Evolutionary conservation across 768 basidiomycete species (phyloP), one percentile per base, ranked within the genome.

Genomic region (Rhodotorula sphaerocarpa): DNA sequence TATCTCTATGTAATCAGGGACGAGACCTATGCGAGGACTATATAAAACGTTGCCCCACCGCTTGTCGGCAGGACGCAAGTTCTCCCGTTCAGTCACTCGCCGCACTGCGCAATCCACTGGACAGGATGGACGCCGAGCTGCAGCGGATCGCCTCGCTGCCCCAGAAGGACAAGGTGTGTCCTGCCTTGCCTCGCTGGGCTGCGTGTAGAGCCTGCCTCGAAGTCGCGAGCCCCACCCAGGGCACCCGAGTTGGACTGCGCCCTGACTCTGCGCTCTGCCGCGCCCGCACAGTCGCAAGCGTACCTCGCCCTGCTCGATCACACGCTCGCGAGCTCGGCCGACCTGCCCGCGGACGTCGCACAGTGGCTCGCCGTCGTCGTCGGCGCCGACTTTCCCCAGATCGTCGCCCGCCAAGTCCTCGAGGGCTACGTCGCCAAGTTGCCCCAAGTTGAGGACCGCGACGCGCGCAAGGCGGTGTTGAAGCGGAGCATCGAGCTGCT

Each of bases 351-450:
- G 20, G 30, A 60, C 46, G 52, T 68, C 45, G 20, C 27, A 28
- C 34, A 21, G 33, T 68, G 58, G 58, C 63, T 69, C 39, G 44
- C 39, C 7, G 46, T 50, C 39, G 51, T 69, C 46, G 27, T 51
- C 27, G 43, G 47, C 9, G 4, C 55, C 47, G 62, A 61, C 45
- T 61, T 65, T 31, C 59, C 67, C 15, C 67, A 69, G 36, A 65
- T 96, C 55, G 86, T 92, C 36, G 89, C 87, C 30, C 81, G 92
- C 70, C 86, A 90, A 70, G 85, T 92, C 33, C 79, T 96, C 25
- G 83, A 86, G 21, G 88, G 91, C 72, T 83, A 91, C 56, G 78
- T 91, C 36, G 80, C 79, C 28, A 81, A 73, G 4, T 78, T 51
- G 3, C 21, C 23, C 2, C 6, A 86, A 70, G 76, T 80, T 48